phyloP scores from a whole-genome alignment of 768 basidiomycete species.

The Daedaleopsis sinensis region DNA sequence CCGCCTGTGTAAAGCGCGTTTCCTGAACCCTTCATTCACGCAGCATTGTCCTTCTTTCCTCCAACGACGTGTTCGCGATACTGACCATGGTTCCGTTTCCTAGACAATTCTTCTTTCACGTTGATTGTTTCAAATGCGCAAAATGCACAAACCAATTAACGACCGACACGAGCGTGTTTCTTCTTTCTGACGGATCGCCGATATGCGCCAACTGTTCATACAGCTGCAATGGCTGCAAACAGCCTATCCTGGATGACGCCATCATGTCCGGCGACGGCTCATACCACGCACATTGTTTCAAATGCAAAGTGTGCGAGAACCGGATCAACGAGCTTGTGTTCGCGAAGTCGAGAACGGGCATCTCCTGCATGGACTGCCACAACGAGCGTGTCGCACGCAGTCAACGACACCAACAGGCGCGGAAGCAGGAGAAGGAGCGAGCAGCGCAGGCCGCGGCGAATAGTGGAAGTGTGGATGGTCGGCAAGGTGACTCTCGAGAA shows the following conservation, averaged over 20 bases:
- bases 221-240: conserved; percentile 92
- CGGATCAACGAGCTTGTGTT: conserved; percentile 98
- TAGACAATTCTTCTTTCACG: conserved; percentile 93
- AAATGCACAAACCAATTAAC: conserved; percentile 93
- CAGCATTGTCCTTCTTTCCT: not conserved
- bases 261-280: conserved; percentile 99
- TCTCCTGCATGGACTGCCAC: conserved; percentile 99
- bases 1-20: not conserved
- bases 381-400: conserved; percentile 96
- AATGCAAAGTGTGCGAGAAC: conserved; percentile 92
- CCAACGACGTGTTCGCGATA: not conserved
- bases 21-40: not conserved
- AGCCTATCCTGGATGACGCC: conserved; percentile 96
- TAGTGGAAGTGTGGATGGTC: conserved; percentile 22
- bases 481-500: conserved; percentile 27
- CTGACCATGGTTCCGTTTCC: conserved; percentile 17
- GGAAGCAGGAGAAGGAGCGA: conserved; percentile 43
- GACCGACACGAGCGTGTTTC: conserved; percentile 94
- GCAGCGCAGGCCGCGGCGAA: conserved; percentile 34
- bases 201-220: conserved; percentile 94
- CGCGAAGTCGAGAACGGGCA: conserved; percentile 97
- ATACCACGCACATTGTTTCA: conserved; percentile 98
- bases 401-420: conserved; percentile 82
- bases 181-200: conserved; percentile 97
- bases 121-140: conserved; percentile 95